A percentile compares a stretch with the other conserved stretches of the same genome.
These are phyloP conservation scores for Phoenix roebelenii DNA, from an alignment of 176 grass and related monocot species.

Conservation along the genomic window DNA sequence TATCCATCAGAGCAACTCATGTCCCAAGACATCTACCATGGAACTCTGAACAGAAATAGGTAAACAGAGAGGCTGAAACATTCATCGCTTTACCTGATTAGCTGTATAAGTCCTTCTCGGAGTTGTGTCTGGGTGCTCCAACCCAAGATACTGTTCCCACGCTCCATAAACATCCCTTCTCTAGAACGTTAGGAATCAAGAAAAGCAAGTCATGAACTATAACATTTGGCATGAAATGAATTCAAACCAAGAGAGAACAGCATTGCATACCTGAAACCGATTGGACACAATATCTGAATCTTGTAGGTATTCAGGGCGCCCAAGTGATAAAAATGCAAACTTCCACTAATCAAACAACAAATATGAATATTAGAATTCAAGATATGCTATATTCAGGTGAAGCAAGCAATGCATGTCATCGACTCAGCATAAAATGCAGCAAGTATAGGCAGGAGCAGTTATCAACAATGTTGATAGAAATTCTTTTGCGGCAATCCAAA, in stretches of 20 bases:
- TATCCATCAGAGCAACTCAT: neutral
- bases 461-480: too few relatives aligned
- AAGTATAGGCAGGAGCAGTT: neutral
- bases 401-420: neutral
- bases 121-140: conserved; percentile 50
- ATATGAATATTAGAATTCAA: neutral
- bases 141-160: conserved; percentile 61
- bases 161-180: conserved; percentile 49
- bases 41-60: neutral
- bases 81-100: conserved; percentile 37
- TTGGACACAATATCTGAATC: conserved; percentile 66
- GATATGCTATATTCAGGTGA: neutral
- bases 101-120: conserved; percentile 37
- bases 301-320: conserved; percentile 93
- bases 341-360: conserved; percentile 62
- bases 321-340: conserved; percentile 91
- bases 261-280: conserved; percentile 46
- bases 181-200: conserved; percentile 4
- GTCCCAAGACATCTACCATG: neutral
- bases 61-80: neutral
- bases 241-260: neutral
- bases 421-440: neutral
- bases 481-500: too few relatives aligned
- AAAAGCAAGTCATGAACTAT: conserved; percentile 5
- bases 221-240: neutral